These are phyloP conservation scores for Hyphodiscus sp. DNA, from an alignment of 2,329 filamentous ascomycete genomes.

Conservation along the genomic window DNA sequence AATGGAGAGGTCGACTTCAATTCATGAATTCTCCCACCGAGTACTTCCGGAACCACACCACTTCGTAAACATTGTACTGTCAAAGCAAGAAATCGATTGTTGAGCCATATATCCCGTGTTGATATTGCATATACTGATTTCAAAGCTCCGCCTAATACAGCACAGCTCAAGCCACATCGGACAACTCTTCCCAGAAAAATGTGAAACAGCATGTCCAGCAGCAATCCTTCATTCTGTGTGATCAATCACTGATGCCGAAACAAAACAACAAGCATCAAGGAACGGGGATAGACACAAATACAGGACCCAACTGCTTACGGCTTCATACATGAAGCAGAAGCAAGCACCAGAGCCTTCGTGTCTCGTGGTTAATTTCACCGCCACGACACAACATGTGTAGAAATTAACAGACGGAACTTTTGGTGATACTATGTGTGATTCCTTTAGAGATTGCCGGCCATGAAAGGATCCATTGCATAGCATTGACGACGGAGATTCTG, in stretches of 20 bases:
- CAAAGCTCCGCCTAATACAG: conserved; percentile 12
- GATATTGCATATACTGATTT: conserved; percentile 1
- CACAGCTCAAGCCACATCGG: conserved; percentile 10
- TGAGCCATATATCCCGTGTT: neutral
- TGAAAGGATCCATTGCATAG: neutral
- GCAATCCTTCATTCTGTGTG: conserved; percentile 12
- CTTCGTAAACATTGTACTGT: neutral
- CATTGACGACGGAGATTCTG: no score
- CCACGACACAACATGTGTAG: neutral
- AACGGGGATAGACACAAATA: neutral
- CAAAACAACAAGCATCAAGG: neutral
- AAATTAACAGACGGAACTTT: neutral
- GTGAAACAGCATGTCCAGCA: conserved; percentile 18
- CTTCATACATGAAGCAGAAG: conserved; percentile 5
- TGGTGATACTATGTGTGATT: neutral
- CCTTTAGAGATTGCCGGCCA: neutral
- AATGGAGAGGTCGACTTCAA: neutral
- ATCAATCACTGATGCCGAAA: conserved; percentile 10
- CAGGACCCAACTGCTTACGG: conserved; percentile 4
- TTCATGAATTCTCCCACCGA: neutral
- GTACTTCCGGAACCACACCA: neutral
- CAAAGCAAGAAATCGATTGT: neutral
- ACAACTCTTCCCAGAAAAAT: conserved; percentile 7
- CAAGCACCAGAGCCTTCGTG: conserved; percentile 6
- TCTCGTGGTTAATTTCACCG: conserved; percentile 6